Conservation (phyloP, 495 filamentous ascomycete genomes). For the Acidomyces sp. region DNA sequence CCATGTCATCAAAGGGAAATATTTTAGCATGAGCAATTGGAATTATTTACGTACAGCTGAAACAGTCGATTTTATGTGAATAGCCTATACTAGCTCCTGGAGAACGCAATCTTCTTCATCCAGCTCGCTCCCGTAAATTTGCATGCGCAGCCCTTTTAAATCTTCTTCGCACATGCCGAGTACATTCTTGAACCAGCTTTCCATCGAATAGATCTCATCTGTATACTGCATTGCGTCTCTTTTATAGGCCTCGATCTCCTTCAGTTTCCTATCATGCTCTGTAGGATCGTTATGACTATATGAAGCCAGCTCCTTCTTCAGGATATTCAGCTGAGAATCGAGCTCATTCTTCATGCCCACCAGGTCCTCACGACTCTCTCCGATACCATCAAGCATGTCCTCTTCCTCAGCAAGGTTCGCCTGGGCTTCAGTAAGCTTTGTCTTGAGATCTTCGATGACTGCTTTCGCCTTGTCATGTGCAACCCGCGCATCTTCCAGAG, state of each 20-base stretch:
- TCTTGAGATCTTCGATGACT: constrained; percentile 30
- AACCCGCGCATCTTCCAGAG: constrained; percentile 36
- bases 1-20: no score
- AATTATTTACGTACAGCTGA: no score
- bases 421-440: constrained; percentile 33
- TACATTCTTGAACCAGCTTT: constrained; percentile 42
- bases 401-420: constrained; percentile 33
- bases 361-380: constrained; percentile 28
- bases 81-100: constrained; percentile 36
- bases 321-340: constrained; percentile 26
- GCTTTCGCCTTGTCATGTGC: constrained; percentile 40
- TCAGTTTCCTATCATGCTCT: constrained; percentile 38
- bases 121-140: constrained; percentile 49
- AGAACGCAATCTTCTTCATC: constrained; percentile 49
- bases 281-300: constrained; percentile 41
- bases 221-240: constrained; percentile 8
- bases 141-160: constrained; percentile 38
- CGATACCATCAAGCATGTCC: constrained; percentile 21
- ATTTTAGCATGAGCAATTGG: no score
- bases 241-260: constrained; percentile 33
- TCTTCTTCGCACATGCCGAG: constrained; percentile 41
- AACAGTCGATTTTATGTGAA: no score
- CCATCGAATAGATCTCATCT: constrained; percentile 32
- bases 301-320: constrained; percentile 34
- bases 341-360: constrained; percentile 23